Percentiles rank a stretch among this genome's conserved stretches.
phyloP scores from a whole-genome alignment of 2,329 filamentous ascomycete species.

The Colletotrichum lentis region DNA sequence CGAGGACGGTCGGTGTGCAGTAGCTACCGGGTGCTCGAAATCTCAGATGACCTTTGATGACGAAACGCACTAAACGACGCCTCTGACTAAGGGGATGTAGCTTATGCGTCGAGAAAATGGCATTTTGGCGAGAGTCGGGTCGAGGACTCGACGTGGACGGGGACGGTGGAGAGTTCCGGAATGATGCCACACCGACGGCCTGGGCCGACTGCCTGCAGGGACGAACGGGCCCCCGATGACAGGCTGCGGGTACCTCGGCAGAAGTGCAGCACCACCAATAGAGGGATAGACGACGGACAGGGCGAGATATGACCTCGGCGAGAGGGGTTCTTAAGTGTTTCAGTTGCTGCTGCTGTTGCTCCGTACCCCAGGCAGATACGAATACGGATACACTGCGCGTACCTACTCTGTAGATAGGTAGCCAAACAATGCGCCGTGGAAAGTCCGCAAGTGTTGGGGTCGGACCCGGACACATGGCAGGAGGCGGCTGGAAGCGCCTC shows the following conservation, averaged over 20 bases:
- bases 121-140: slow-evolving; percentile 20
- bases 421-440: neutral
- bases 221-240: slow-evolving; percentile 24
- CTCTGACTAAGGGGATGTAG: neutral
- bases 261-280: neutral
- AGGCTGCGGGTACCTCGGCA: neutral
- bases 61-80: slow-evolving; percentile 19
- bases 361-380: neutral
- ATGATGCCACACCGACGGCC: slow-evolving; percentile 34
- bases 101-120: neutral
- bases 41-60: neutral
- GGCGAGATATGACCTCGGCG: slow-evolving; percentile 22
- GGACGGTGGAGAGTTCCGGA: slow-evolving; percentile 12
- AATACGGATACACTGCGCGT: no score
- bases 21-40: neutral
- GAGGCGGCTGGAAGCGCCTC: slow-evolving; percentile 20
- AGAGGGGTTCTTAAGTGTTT: slow-evolving; percentile 36
- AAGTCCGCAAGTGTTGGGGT: slow-evolving; percentile 28
- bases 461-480: slow-evolving; percentile 20
- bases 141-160: neutral
- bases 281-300: slow-evolving; percentile 26
- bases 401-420: no score
- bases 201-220: slow-evolving; percentile 36
- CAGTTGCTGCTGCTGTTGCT: slow-evolving; percentile 15
- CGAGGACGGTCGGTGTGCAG: neutral